Percentiles rank a stretch among this genome's conserved stretches.
Conservation (phyloP, 805 yeast genomes). For the Saccharomyces mikatae region DNA sequence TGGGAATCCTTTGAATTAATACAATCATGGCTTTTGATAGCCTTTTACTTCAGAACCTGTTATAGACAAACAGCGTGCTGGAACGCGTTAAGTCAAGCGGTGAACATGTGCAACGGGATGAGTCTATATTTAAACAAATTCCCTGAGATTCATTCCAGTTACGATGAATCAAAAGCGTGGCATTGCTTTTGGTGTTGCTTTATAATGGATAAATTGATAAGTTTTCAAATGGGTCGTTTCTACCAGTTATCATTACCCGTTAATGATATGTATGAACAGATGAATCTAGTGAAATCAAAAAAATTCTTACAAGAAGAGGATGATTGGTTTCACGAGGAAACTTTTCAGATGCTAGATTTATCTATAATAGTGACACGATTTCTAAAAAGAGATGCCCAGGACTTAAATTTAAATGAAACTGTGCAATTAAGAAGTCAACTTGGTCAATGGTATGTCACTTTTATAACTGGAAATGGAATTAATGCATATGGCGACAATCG, state of each 20-base stretch:
- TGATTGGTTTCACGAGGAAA: constrained; percentile 17
- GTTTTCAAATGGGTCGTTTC: constrained; percentile 45
- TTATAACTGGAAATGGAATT: not conserved
- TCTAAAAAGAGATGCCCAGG: constrained; percentile 15
- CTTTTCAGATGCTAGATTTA: constrained; percentile 16
- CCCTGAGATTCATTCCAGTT: constrained; percentile 21
- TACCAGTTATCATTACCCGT: constrained; percentile 26
- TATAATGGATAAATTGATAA: constrained; percentile 45
- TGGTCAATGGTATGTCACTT: constrained; percentile 9
- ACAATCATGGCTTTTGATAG: constrained; percentile 42
- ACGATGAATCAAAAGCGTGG: constrained; percentile 39
- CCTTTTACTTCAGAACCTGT: constrained; percentile 37
- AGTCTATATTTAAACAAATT: constrained; percentile 31
- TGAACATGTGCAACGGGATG: constrained; percentile 39
- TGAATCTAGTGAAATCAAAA: not conserved
- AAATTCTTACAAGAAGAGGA: constrained; percentile 1
- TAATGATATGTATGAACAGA: constrained; percentile 9
- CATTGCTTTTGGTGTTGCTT: constrained; percentile 50
- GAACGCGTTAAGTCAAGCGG: constrained; percentile 36
- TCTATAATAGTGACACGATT: constrained; percentile 14
- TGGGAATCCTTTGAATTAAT: constrained; percentile 46
- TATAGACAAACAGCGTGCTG: constrained; percentile 39
- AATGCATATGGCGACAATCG: not conserved
- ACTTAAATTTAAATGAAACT: constrained; percentile 13
- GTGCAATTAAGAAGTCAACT: constrained; percentile 8